These are phyloP conservation scores for Hygrocybe coccinea DNA, from an alignment of 768 basidiomycete genomes.

Conservation along the genomic window DNA sequence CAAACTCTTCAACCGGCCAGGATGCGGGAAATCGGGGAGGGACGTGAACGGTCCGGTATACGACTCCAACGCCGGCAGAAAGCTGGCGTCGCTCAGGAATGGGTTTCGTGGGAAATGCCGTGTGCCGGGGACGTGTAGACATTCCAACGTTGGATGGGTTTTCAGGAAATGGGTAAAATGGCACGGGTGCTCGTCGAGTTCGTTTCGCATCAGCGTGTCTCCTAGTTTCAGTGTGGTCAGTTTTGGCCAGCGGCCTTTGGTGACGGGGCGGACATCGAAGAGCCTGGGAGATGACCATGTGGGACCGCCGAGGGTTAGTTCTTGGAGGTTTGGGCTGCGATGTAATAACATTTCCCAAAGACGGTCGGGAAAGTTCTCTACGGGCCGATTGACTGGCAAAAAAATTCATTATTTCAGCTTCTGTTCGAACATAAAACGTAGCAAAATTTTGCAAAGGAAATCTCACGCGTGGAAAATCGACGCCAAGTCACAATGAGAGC, in stretches of 20 bases:
- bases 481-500: constrained; percentile 46
- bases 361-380: constrained; percentile 35
- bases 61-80: constrained; percentile 35
- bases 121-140: background rate
- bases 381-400: background rate
- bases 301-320: constrained; percentile 47
- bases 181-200: constrained; percentile 23
- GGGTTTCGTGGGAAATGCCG: background rate
- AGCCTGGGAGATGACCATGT: constrained; percentile 40
- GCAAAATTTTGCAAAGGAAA: background rate
- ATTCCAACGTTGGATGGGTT: constrained; percentile 19
- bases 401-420: background rate
- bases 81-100: constrained; percentile 4
- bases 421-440: background rate
- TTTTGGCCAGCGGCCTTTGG: constrained; percentile 37
- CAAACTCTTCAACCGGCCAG: constrained; percentile 34
- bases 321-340: constrained; percentile 45
- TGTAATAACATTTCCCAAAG: constrained; percentile 48
- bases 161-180: constrained; percentile 37
- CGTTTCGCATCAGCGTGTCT: constrained; percentile 38
- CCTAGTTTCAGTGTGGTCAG: constrained; percentile 45
- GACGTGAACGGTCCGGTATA: constrained; percentile 49
- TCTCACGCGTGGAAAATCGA: constrained; percentile 13
- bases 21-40: constrained; percentile 36
- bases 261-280: constrained; percentile 39